A percentile compares a stretch with the other conserved stretches of the same genome.
Evolutionary conservation across 2,329 filamentous ascomycete genomes (phyloP).

Genomic region (Aspergillus unguis): DNA sequence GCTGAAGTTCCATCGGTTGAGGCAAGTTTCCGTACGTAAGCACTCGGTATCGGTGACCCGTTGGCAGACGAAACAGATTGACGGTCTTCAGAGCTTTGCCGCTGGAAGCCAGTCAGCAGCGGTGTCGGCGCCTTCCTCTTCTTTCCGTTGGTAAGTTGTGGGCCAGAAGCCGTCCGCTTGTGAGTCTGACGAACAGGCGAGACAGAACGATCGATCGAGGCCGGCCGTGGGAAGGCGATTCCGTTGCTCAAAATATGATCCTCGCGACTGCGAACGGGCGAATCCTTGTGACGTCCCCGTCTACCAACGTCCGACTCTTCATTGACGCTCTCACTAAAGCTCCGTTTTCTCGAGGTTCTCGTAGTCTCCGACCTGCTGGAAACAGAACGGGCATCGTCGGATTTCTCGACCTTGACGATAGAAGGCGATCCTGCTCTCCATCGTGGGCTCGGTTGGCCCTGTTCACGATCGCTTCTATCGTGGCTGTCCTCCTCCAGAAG

Average conservation of each 20-base stretch:
- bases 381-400: slow-evolving; percentile 29
- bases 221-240: slow-evolving; percentile 26
- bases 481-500: slow-evolving; percentile 27
- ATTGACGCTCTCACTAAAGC: slow-evolving; percentile 36
- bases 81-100: slow-evolving; percentile 47
- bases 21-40: slow-evolving; percentile 40
- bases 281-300: slow-evolving; percentile 19
- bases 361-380: slow-evolving; percentile 21
- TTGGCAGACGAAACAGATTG: slow-evolving; percentile 44
- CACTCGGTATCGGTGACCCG: slow-evolving; percentile 42
- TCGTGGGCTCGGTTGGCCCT: slow-evolving; percentile 25
- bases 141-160: slow-evolving; percentile 24
- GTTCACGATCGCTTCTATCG: slow-evolving; percentile 21
- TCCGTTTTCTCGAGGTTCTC: slow-evolving; percentile 34
- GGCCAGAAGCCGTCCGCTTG: slow-evolving; percentile 36
- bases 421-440: slow-evolving; percentile 30
- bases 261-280: slow-evolving; percentile 22
- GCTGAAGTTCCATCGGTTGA: slow-evolving; percentile 48
- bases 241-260: slow-evolving; percentile 27
- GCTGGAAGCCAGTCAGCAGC: slow-evolving; percentile 38
- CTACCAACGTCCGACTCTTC: slow-evolving; percentile 29
- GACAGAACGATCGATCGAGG: slow-evolving; percentile 34
- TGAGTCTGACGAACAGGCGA: slow-evolving; percentile 37
- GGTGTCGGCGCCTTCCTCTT: slow-evolving; percentile 43
- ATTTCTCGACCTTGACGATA: slow-evolving; percentile 37